Percentiles rank a stretch among this genome's conserved stretches.
These are phyloP conservation scores for Vitis amurensis DNA, from an alignment of 164 flowering plant species.

Conservation along the genomic window DNA sequence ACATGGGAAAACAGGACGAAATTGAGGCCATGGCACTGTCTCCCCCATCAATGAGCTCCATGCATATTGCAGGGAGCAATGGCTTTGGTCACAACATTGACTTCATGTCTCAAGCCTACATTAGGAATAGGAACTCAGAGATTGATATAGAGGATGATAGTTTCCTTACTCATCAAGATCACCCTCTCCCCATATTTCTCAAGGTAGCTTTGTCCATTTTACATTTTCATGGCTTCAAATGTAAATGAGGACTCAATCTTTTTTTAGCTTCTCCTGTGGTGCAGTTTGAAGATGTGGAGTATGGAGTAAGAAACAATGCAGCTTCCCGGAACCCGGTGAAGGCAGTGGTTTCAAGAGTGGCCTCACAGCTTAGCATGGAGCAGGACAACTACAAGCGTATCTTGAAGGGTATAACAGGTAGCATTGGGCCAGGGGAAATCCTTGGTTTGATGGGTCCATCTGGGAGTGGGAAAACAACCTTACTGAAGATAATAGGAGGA, in stretches of 20 bases:
- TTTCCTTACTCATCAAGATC: slow-evolving; percentile 22
- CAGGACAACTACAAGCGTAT: slow-evolving; percentile 71
- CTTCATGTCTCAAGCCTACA: slow-evolving; percentile 64
- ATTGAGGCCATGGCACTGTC: slow-evolving; percentile 48
- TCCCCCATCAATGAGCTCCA: slow-evolving; percentile 50
- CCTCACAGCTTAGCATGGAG: slow-evolving; percentile 49
- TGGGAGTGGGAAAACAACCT: slow-evolving; percentile 96
- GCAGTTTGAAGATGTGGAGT: slow-evolving; percentile 93
- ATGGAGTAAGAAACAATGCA: slow-evolving; percentile 48
- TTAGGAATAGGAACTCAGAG: slow-evolving; percentile 53
- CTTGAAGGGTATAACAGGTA: slow-evolving; percentile 83
- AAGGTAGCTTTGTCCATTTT: slow-evolving; percentile 25
- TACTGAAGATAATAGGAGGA: slow-evolving; percentile 79
- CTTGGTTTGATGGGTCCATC: slow-evolving; percentile 99
- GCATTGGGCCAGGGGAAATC: slow-evolving; percentile 84
- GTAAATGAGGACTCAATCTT: neutral
- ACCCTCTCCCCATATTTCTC: slow-evolving; percentile 78
- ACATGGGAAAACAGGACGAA: slow-evolving; percentile 43
- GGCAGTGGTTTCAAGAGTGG: slow-evolving; percentile 57
- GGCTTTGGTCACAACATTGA: slow-evolving; percentile 80
- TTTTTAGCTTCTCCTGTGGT: neutral
- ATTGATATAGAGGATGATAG: slow-evolving; percentile 52
- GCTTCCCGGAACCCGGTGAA: slow-evolving; percentile 54
- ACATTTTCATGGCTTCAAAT: neutral
- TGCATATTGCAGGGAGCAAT: slow-evolving; percentile 73